Percentiles rank a stretch among this genome's conserved stretches.
These are phyloP conservation scores for Clarireedia homoeocarpa DNA, from an alignment of 2,329 filamentous ascomycete species.

Conservation along the genomic window DNA sequence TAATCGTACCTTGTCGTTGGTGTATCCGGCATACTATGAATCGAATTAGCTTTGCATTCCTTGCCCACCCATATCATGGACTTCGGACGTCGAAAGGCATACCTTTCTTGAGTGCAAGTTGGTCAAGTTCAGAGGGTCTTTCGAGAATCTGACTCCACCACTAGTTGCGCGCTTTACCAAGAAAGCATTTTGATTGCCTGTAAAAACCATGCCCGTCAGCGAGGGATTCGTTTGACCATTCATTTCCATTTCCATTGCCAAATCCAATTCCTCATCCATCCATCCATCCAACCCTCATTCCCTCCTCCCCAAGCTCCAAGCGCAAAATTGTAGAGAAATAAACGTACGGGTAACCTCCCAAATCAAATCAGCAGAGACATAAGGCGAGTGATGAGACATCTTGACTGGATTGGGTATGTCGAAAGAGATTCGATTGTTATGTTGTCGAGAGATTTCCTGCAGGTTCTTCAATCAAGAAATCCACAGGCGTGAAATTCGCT, in stretches of 20 bases:
- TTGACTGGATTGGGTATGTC: conserved; percentile 14
- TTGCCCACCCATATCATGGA: not conserved
- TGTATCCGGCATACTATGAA: conserved; percentile 76
- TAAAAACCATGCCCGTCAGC: conserved; percentile 10
- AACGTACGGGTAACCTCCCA: conserved; percentile 93
- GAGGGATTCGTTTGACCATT: not conserved
- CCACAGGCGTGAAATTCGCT: too few species aligned
- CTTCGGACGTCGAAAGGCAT: conserved; percentile 22
- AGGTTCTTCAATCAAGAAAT: too few species aligned
- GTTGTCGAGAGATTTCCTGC: conserved; percentile 5
- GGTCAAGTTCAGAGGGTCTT: conserved; percentile 85
- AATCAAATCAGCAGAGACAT: conserved; percentile 84
- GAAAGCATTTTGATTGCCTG: conserved; percentile 83
- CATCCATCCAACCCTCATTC: not conserved
- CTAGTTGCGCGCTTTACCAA: conserved; percentile 80
- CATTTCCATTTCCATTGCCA: not conserved
- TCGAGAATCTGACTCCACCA: conserved; percentile 84
- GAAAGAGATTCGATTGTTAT: not conserved
- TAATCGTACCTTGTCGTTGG: conserved; percentile 76
- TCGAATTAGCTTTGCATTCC: conserved; percentile 8
- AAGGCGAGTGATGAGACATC: conserved; percentile 50
- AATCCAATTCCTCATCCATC: not conserved
- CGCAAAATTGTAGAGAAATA: conserved; percentile 6
- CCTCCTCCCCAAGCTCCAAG: not conserved
- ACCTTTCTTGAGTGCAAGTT: conserved; percentile 93